Evolutionary conservation across 306 rosid species (phyloP), one percentile per base, ranked within the genome.

Genomic region (Malus orientalis): DNA sequence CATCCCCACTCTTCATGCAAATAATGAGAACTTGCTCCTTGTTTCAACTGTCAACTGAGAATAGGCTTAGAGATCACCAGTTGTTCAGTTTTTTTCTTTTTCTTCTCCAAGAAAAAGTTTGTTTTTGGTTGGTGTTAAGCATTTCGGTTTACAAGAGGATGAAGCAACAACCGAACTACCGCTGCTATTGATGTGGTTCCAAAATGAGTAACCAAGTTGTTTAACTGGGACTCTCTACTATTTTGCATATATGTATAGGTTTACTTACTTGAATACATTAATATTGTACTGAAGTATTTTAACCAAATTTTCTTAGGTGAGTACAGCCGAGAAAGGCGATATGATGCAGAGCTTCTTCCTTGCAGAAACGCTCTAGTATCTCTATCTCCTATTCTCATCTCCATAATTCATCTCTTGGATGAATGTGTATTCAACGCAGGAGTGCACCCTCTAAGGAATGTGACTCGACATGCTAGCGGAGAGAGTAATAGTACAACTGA

Each of bases 261-360:
- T 15, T 47, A 27, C 13, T 2, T 69, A n/a, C n/a, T 15, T 71
- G 63, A 71, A 71, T 51, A 30, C 22, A 18, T 53, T 25, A 25
- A 57, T 38, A 29, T 67, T 19, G 10, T 23, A 40, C 58, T 67
- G 59, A 57, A 67, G 8, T 40, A 4, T 23, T 38, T 22, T 38
- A 38, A 18, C 29, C 30, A 57, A 55, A 16, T 55, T 53, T 84
- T 42, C 33, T 27, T 82, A 89, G 93, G 93, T 89, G 45, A 74
- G 32, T 47, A 71, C 81, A 44, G 93, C 89, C 10, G 76, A 10
- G 18, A 81, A 77, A 83, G 93, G 86, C 78, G 67, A 89, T 57
- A 74, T 81, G 89, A 89, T 85, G 93, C 90, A 89, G 84, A 89
- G 89, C 82, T 89, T 86, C 89, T 86, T 89, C 86, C 89, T 89